Base-by-base conservation (phyloP, 177 flowering plant species). In the Vitis hybrid region DNA sequence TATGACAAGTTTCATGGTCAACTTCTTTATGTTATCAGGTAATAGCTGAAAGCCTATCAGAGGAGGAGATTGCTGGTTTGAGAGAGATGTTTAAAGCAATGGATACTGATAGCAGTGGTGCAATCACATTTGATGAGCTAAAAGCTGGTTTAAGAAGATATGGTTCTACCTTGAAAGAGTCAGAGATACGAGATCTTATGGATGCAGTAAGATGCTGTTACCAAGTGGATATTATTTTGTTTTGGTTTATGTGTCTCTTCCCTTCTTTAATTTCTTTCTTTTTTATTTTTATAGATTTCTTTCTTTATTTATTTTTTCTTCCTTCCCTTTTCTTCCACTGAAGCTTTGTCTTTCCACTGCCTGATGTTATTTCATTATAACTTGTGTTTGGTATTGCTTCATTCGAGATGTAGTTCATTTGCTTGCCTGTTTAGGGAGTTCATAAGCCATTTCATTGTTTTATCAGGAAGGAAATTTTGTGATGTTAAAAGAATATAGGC, bases 71-170 rank as follows among this genome's bases (percentile, higher is more conserved):
- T 82, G 97, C 95, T 69, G 97, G 97, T 74, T 77, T 92, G 58
- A 83, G 76, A 65, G 97, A 90, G 79, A 90, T 92, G 95, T 92
- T 92, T 69, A 77, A 50, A 64, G 79, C 95, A 58, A 90, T 92
- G 95, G 95, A 92, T 74, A 91, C 94, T 64, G 97, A 90, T 78
- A 87, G 83, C 64, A 90, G 93, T 77, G 97, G 94, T 73, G 95
- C 97, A 68, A 90, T 92, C 70, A 90, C 95, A 74, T 92, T 87
- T 77, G 97, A 92, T 77, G 97, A 91, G 74, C 90, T 91, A 22
- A 90, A 91, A 79, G 93, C 90, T 79, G 94, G 97, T 71, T 74
- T 92, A 75, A 77, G 85, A 80, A 88, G 88, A 84, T 92, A 90
- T 66, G 97, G 97, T 69, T 90, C 95, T n/a, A 90, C 88, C 61